These are phyloP conservation scores for Chlamydomonas reinhardtii DNA, from an alignment of 163 green algal genomes.

Conservation along the genomic window DNA sequence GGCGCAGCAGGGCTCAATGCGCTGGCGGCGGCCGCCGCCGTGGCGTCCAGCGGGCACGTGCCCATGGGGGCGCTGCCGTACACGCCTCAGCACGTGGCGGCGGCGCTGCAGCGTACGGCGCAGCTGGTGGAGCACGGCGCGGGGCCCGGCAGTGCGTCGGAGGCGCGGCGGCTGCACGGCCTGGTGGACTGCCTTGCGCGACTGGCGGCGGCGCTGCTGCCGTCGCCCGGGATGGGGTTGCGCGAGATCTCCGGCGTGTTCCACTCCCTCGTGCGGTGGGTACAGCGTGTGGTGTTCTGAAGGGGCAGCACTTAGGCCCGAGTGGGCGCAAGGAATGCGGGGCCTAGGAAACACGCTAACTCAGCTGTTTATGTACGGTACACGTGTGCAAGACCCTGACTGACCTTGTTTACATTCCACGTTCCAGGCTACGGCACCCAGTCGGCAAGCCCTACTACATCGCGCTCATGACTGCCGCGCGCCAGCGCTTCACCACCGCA, in stretches of 20 bases:
- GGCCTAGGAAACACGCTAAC: too few relatives aligned
- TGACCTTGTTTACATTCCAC: too few relatives aligned
- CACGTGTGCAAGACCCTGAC: too few relatives aligned
- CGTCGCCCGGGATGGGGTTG: slow-evolving; percentile 27
- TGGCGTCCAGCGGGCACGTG: background rate
- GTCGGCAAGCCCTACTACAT: slow-evolving; percentile 26
- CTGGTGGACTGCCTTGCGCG: slow-evolving; percentile 24
- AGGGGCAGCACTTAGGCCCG: too few relatives aligned
- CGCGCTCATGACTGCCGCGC: slow-evolving; percentile 21
- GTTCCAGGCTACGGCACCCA: slow-evolving; percentile 33
- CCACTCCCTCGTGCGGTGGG: slow-evolving; percentile 33
- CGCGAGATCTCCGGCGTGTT: slow-evolving; percentile 25
- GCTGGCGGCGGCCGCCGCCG: background rate
- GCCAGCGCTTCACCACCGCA: background rate
- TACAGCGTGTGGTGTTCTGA: background rate
- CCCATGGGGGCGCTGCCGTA: slow-evolving; percentile 13
- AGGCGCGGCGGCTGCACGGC: slow-evolving; percentile 5
- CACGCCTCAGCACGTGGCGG: slow-evolving; percentile 40
- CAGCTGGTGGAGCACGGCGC: background rate
- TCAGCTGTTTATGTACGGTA: too few relatives aligned
- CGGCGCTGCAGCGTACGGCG: slow-evolving; percentile 16
- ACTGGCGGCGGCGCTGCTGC: background rate
- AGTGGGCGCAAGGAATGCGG: too few relatives aligned
- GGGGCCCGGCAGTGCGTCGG: background rate
- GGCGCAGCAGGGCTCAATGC: too few relatives aligned